These are phyloP conservation scores for Boletus tomentosulus DNA, from an alignment of 768 basidiomycete genomes.

Conservation along the genomic window DNA sequence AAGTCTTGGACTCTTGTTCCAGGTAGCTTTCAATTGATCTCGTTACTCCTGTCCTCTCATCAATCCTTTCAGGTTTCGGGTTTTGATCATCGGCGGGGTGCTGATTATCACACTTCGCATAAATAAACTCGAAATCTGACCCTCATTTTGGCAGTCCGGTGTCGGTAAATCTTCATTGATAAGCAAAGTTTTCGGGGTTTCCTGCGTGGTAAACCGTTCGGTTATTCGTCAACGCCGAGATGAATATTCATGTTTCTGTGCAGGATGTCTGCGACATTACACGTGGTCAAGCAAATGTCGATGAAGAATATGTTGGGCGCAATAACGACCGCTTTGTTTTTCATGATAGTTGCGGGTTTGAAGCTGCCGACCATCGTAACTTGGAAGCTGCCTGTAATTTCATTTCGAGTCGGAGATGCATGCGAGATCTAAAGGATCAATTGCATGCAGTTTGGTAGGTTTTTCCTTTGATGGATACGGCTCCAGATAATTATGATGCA, in stretches of 20 bases:
- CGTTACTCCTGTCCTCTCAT: neutral
- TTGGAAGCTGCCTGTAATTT: neutral
- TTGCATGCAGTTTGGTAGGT: constrained; percentile 1
- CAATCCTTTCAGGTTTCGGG: neutral
- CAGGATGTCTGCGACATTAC: neutral
- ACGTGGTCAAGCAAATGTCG: neutral
- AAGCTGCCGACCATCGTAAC: neutral
- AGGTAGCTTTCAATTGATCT: neutral
- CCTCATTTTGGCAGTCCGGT: neutral
- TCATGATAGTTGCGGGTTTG: neutral
- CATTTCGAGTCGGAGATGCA: neutral
- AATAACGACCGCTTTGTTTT: neutral
- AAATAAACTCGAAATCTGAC: neutral
- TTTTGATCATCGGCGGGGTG: neutral
- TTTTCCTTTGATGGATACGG: neutral
- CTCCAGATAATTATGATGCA: neutral
- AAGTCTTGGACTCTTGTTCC: neutral
- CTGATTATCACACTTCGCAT: neutral
- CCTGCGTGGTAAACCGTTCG: neutral
- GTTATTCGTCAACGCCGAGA: neutral
- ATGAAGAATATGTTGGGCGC: neutral
- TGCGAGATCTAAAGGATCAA: neutral
- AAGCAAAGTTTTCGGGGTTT: neutral
- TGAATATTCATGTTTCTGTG: neutral
- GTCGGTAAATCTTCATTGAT: neutral